Percentiles rank a stretch among this genome's conserved stretches.
phyloP scores from a whole-genome alignment of 1,139 yeast genomes.

The Candida pseudoviswanathii region DNA sequence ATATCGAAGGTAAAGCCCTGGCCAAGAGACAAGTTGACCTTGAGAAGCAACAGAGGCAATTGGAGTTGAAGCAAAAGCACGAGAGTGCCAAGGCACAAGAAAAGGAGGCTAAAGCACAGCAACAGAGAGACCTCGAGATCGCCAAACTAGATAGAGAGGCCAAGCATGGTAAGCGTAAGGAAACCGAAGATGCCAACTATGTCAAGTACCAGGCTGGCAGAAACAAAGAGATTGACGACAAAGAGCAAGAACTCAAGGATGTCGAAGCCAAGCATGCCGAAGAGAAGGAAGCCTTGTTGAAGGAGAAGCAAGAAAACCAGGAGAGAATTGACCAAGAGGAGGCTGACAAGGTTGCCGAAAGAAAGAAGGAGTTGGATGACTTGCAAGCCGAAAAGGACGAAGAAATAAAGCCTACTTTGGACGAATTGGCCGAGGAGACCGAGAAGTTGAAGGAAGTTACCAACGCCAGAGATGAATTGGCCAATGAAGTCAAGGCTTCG shows the following conservation, averaged over 20 bases:
- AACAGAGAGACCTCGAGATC: constrained; percentile 38
- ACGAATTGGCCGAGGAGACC: constrained; percentile 41
- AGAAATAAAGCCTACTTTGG: constrained; percentile 41
- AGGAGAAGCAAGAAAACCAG: constrained; percentile 43
- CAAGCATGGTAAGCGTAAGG: constrained; percentile 43
- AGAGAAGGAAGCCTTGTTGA: constrained; percentile 40
- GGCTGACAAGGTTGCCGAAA: constrained; percentile 37
- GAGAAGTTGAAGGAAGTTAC: constrained; percentile 42
- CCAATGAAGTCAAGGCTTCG: constrained; percentile 36
- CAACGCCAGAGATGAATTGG: constrained; percentile 39
- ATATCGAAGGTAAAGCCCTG: constrained; percentile 70
- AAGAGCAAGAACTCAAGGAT: constrained; percentile 37
- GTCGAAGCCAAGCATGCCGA: constrained; percentile 36
- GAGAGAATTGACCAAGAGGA: constrained; percentile 48
- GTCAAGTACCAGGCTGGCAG: constrained; percentile 33
- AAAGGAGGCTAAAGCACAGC: constrained; percentile 51
- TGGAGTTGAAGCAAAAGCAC: constrained; percentile 37
- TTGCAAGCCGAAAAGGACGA: constrained; percentile 51
- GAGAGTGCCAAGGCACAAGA: constrained; percentile 53
- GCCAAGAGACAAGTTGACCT: constrained; percentile 69
- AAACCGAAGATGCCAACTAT: constrained; percentile 41
- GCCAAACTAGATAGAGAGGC: constrained; percentile 41
- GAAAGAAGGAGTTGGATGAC: constrained; percentile 45
- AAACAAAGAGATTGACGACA: constrained; percentile 39
- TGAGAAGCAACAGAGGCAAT: constrained; percentile 30